Percentiles rank a stretch among this genome's conserved stretches.
Evolutionary conservation across 2,329 filamentous ascomycete genomes (phyloP).

Genomic region (Xylaria sp.): DNA sequence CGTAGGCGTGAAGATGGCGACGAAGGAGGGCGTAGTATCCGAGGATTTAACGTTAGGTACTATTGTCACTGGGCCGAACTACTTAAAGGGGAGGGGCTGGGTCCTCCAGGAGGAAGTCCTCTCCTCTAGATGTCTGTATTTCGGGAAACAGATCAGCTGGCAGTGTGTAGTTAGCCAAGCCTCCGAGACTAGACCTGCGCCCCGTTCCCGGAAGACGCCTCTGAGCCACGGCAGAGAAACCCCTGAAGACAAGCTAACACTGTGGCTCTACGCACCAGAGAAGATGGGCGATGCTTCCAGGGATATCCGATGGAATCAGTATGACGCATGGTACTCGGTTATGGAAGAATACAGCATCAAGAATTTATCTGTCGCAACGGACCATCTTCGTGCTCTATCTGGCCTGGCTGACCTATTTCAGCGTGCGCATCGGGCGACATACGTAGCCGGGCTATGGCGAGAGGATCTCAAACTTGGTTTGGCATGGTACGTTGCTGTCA

Average conservation of each 20-base stretch:
- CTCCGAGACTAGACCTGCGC: constrained; percentile 26
- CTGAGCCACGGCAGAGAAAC: not conserved
- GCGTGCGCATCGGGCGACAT: constrained; percentile 17
- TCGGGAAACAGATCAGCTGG: constrained; percentile 32
- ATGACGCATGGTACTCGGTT: constrained; percentile 27
- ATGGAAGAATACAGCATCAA: constrained; percentile 30
- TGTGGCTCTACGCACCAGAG: constrained; percentile 23
- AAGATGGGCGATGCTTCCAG: not conserved
- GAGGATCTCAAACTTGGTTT: constrained; percentile 29
- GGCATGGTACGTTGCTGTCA: constrained; percentile 31
- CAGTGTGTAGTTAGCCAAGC: constrained; percentile 21
- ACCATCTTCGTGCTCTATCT: constrained; percentile 27
- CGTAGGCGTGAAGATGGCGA: not conserved
- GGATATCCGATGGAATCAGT: constrained; percentile 2
- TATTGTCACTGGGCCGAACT: constrained; percentile 16
- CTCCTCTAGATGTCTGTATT: constrained; percentile 27
- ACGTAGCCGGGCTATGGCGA: constrained; percentile 31
- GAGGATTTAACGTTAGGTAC: constrained; percentile 19
- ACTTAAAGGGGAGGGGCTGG: constrained; percentile 31
- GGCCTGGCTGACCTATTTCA: constrained; percentile 27
- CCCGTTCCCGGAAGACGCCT: constrained; percentile 2
- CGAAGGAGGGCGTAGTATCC: not conserved
- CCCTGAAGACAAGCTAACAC: constrained; percentile 15
- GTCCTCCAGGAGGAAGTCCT: constrained; percentile 35
- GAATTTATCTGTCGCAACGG: constrained; percentile 18